Conservation (phyloP, 2,329 filamentous ascomycete genomes). For the Elsinoe batatas region DNA sequence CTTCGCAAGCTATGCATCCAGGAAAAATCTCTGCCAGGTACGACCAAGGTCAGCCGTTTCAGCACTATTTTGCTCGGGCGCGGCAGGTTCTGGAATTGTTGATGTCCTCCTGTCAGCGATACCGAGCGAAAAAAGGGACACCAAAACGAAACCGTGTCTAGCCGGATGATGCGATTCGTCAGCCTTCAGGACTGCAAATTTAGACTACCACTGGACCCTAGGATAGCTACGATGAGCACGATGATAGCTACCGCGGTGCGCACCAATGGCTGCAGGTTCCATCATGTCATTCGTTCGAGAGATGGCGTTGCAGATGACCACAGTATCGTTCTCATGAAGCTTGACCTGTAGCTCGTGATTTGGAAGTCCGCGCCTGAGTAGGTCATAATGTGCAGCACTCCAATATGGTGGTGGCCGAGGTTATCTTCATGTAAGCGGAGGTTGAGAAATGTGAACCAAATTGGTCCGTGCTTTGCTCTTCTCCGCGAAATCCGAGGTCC, state of each 20-base stretch:
- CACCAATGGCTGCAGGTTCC: no score
- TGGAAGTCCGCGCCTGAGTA: no score
- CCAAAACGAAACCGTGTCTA: not conserved
- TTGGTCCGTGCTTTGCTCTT: not conserved
- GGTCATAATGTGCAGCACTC: no score
- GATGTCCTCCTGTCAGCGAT: slow-evolving; percentile 1
- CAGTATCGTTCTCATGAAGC: no score
- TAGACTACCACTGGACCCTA: no score
- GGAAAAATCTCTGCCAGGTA: not conserved
- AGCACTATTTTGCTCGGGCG: not conserved
- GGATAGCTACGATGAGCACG: no score
- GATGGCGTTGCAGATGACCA: not conserved
- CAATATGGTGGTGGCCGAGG: no score
- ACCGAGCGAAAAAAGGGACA: slow-evolving; percentile 1
- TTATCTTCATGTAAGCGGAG: no score
- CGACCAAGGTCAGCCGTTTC: slow-evolving; percentile 6
- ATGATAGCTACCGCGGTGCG: no score
- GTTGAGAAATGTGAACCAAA: not conserved
- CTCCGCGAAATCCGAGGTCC: not conserved
- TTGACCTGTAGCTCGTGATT: no score
- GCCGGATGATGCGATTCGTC: not conserved
- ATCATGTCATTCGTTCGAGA: not conserved
- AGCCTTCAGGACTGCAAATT: no score
- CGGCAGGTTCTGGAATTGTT: not conserved
- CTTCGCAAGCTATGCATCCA: not conserved